These are phyloP conservation scores for Schwanniomyces polymorphus DNA, from an alignment of 805 yeast genomes.

Conservation along the genomic window DNA sequence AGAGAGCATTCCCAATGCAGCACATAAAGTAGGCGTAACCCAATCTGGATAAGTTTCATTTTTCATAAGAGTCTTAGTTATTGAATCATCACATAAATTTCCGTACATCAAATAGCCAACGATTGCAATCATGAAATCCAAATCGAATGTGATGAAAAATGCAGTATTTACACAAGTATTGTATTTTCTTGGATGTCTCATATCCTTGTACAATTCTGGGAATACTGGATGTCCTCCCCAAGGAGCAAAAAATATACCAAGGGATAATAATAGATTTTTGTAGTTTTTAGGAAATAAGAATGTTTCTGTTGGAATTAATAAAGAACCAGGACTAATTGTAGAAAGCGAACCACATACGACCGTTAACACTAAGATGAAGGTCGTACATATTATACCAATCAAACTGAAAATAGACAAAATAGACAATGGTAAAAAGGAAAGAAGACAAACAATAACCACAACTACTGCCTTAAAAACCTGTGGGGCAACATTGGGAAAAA, in stretches of 20 bases:
- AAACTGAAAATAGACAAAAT: constrained; percentile 54
- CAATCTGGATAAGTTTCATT: constrained; percentile 68
- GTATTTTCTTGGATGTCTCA: constrained; percentile 67
- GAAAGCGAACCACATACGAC: constrained; percentile 46
- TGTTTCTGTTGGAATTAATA: constrained; percentile 46
- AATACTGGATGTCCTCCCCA: constrained; percentile 86
- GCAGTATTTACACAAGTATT: constrained; percentile 52
- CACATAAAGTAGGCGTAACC: constrained; percentile 35
- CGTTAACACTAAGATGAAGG: constrained; percentile 48
- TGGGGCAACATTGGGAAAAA: constrained; percentile 38
- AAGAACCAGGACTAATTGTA: constrained; percentile 52
- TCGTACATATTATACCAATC: constrained; percentile 56
- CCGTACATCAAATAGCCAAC: constrained; percentile 85
- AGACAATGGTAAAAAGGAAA: constrained; percentile 58
- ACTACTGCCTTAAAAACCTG: constrained; percentile 43
- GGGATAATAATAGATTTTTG: constrained; percentile 45
- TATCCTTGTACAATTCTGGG: constrained; percentile 71
- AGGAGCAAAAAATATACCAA: constrained; percentile 74
- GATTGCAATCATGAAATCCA: constrained; percentile 62
- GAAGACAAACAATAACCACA: constrained; percentile 37
- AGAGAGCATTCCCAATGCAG: constrained; percentile 39
- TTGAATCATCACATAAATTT: constrained; percentile 59
- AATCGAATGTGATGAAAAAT: constrained; percentile 55
- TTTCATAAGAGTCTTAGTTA: constrained; percentile 71
- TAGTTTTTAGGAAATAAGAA: constrained; percentile 30